A percentile compares a stretch with the other conserved stretches of the same genome.
These are phyloP conservation scores for Stygiomarasmius scandens DNA, from an alignment of 1,284 basidiomycete genomes.

Conservation along the genomic window DNA sequence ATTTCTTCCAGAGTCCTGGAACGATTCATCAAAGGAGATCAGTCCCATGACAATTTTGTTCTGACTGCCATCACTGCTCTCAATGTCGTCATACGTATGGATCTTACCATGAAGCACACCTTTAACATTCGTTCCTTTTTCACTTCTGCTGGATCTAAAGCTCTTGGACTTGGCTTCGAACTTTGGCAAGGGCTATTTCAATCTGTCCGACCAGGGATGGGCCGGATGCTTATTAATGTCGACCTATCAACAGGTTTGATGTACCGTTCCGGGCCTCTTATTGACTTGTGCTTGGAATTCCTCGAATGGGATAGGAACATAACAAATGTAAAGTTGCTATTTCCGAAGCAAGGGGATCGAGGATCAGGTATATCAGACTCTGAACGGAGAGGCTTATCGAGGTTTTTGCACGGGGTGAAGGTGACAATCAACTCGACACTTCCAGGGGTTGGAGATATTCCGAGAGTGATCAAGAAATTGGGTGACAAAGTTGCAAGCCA, in stretches of 20 bases:
- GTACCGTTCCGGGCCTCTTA: conserved; percentile 45
- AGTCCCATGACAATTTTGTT: conserved; percentile 58
- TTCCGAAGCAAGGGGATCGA: conserved; percentile 24
- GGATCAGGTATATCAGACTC: conserved; percentile 42
- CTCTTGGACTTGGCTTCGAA: conserved; percentile 39
- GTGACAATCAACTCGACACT: conserved; percentile 25
- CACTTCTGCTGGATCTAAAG: conserved; percentile 49
- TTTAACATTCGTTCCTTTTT: conserved; percentile 68
- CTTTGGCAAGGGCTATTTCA: conserved; percentile 49
- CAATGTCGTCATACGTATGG: conserved; percentile 66
- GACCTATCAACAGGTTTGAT: conserved; percentile 66
- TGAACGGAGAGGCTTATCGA: conserved; percentile 47
- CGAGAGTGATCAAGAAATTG: conserved; percentile 48
- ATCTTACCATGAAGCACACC: conserved; percentile 55
- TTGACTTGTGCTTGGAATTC: conserved; percentile 51
- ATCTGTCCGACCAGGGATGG: conserved; percentile 57
- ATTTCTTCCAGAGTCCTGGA: conserved; percentile 43
- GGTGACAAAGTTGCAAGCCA: conserved; percentile 41
- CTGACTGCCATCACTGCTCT: conserved; percentile 64
- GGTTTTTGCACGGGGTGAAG: conserved; percentile 49
- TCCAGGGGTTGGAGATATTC: conserved; percentile 20
- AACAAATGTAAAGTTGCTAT: conserved; percentile 23
- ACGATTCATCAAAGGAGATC: conserved; percentile 56
- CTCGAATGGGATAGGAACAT: conserved; percentile 34
- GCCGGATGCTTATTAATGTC: conserved; percentile 59